Evolutionary conservation across 306 rosid genomes (phyloP), one percentile per base, ranked within the genome.

Genomic region (Quercus glauca): DNA sequence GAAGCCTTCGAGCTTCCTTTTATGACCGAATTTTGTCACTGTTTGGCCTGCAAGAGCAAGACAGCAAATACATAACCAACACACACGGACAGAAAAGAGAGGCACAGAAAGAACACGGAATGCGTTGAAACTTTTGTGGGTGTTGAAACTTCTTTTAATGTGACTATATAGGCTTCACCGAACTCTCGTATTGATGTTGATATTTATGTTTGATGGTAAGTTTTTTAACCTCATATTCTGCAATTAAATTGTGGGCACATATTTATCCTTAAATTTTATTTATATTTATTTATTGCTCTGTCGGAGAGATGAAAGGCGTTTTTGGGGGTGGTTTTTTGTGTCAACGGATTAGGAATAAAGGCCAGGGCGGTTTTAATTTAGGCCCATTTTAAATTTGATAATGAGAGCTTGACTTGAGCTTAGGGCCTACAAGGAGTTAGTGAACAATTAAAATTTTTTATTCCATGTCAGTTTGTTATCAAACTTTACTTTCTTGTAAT

Each of bases 21-120:
- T 87, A 86, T 84, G 90, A 92, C 94, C 87, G 79, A 79, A 60
- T 69, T 12, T 10, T 3, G 68, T 20, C 64, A 74, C 71, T 73
- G 51, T 45, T 67, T 77, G 81, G 81, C 79, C 86, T 74, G 85
- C 76, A 69, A 18, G 41, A 35, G 41, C 11, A 26, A 76, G 45
- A 41, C 45, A 41, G 45, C 45, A 8, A 41, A 41, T 41, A 8
- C 45, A 7, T 2, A 18, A 18, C 59, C 23, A 6, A 17, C 1
- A 4, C 1, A 28, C 21, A 69, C 35, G 21, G 23, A 2, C 33
- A 7, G 3, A 45, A 45, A 19, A 14, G 3, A n/a, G 49, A 53
- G 15, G 15, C 15, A 10, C 9, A 6, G 0, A 6, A 35, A 1
- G 45, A 12, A 49, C 53, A 49, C 53, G 53, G 53, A 41, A 41